phyloP scores from a whole-genome alignment of 495 filamentous ascomycete genomes.

The Mycothermus thermophilus region DNA sequence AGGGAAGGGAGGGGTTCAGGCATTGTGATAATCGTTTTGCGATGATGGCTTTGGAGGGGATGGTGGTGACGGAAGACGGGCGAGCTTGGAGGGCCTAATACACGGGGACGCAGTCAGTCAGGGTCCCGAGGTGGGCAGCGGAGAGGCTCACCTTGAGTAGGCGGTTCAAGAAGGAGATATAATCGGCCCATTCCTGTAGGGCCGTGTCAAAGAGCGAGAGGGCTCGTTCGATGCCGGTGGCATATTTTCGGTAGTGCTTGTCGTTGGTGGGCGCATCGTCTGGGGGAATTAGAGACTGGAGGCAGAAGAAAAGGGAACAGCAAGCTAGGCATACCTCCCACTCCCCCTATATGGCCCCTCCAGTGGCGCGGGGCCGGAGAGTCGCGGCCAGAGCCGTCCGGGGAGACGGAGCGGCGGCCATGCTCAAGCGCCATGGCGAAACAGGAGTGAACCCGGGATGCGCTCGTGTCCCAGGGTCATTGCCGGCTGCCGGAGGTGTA shows the following conservation, averaged over 20 bases:
- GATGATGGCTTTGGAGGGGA: conserved; percentile 74
- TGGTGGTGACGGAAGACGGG: conserved; percentile 50
- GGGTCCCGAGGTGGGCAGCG: conserved; percentile 5
- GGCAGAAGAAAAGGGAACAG: too few species aligned
- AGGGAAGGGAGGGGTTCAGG: conserved; percentile 80
- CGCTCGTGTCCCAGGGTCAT: conserved; percentile 11
- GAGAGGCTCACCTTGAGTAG: conserved; percentile 58
- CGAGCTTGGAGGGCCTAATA: conserved; percentile 74
- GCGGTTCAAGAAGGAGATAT: conserved; percentile 90
- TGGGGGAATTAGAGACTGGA: too few species aligned
- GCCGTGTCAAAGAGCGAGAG: conserved; percentile 84
- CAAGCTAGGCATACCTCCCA: too few species aligned
- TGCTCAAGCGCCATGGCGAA: conserved; percentile 57
- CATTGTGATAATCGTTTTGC: conserved; percentile 91
- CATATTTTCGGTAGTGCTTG: conserved; percentile 85
- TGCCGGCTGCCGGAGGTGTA: conserved; percentile 11
- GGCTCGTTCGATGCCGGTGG: conserved; percentile 72
- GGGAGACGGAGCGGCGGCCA: conserved; percentile 54
- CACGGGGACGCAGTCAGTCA: conserved; percentile 4
- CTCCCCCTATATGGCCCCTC: conserved; percentile 38
- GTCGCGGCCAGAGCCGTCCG: conserved; percentile 62
- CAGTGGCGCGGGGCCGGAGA: conserved; percentile 51
- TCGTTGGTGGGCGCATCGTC: conserved; percentile 63
- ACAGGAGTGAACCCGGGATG: conserved; percentile 10
- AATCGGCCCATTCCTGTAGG: conserved; percentile 97